phyloP scores from a whole-genome alignment of 2,329 filamentous ascomycete species.

The Aspergillus tamarii region DNA sequence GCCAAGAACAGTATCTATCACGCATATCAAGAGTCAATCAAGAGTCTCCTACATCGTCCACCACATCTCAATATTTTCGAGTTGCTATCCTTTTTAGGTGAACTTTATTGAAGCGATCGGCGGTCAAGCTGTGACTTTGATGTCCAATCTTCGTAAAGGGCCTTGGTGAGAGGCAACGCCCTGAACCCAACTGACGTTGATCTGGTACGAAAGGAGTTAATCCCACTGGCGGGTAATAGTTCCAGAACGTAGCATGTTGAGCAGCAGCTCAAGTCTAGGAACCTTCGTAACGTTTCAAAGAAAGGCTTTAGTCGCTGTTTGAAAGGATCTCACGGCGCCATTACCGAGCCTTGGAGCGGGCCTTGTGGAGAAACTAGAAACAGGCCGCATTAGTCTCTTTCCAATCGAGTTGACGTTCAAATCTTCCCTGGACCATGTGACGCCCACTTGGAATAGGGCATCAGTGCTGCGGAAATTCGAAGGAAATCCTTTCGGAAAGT shows the following conservation, averaged over 20 bases:
- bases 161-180: neutral
- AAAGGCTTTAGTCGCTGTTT: neutral
- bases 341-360: constrained; percentile 2
- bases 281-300: neutral
- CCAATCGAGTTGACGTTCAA: neutral
- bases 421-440: constrained; percentile 9
- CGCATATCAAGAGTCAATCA: neutral
- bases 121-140: constrained; percentile 8
- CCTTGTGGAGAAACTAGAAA: constrained; percentile 10
- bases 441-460: constrained; percentile 1
- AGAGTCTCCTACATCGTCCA: neutral
- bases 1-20: neutral
- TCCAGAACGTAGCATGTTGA: constrained; percentile 3
- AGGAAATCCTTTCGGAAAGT: neutral
- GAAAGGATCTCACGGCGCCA: constrained; percentile 2
- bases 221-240: constrained; percentile 21
- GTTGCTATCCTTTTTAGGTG: constrained; percentile 1
- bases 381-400: constrained; percentile 5
- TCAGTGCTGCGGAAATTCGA: neutral
- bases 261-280: neutral
- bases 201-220: constrained; percentile 10
- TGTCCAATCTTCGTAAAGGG: neutral
- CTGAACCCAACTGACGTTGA: constrained; percentile 12
- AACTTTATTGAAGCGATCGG: constrained; percentile 15
- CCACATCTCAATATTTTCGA: neutral